Evolutionary conservation across 768 basidiomycete species (phyloP), one percentile per base, ranked within the genome.

Genomic region (Auricularia sp.): DNA sequence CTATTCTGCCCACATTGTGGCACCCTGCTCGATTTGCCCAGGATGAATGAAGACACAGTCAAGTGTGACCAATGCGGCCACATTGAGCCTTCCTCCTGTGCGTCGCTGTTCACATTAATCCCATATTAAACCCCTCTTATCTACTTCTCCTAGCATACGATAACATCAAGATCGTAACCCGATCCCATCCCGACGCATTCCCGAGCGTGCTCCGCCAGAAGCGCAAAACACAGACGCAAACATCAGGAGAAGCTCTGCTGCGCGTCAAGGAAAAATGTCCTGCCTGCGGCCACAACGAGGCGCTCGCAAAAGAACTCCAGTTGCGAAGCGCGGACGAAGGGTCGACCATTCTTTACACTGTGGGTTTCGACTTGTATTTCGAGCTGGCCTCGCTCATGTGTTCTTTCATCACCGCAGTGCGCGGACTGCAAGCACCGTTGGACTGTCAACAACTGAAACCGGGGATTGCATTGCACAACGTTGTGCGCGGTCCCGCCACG

Each of bases 1-100:
- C 79, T 98, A 47, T 98, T 99, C 77, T 99, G 97, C 77, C 92
- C 93, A 1, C 81, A 85, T 66, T 99, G 97, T 69, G 94, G 94
- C 14, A 96, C 92, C 1, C 79, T 99, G 44, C 86, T 98, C 14
- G 84, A 87, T 68, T 76, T 94, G 24, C 97, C 97, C 0, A 78
- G 78, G 69, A 88, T 87, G 56, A 85, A 87, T 54, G 87, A 92
- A 69, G 79, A 81, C 59, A 77, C 77, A n/a, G 88, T 98, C 36
- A 77, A 75, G 3, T 99, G 97, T 77, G 91, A 92, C 73, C 92
- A 94, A 72, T 99, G 96, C 74, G 84, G 82, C 2, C 86, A 90
- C 69, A 79, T 85, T 64, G 96, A 98, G 72, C 91, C 92, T 16
- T 90, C 94, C 1, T 86, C 83, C 61, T 95, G 96, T 98, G 70